phyloP scores from a whole-genome alignment of 2,329 filamentous ascomycete species.

The Fusarium sp. region DNA sequence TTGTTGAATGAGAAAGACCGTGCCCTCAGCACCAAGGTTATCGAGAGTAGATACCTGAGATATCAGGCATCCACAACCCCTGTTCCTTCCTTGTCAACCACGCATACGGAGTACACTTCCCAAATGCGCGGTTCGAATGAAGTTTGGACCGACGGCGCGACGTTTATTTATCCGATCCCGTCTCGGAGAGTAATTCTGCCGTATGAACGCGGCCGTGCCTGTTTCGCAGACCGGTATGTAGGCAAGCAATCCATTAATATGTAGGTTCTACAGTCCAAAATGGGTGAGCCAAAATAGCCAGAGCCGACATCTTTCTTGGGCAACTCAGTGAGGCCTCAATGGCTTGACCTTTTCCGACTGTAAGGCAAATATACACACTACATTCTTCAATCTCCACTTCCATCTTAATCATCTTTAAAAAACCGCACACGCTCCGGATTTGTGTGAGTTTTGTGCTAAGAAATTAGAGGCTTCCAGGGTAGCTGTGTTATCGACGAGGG shows the following conservation, averaged over 20 bases:
- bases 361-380: not conserved
- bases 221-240: not conserved
- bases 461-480: not conserved
- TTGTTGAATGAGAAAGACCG: no score
- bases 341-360: not conserved
- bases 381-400: not conserved
- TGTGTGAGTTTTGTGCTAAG: not conserved
- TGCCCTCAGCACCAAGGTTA: no score
- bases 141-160: not conserved
- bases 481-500: not conserved
- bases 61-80: no score
- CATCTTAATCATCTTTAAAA: not conserved
- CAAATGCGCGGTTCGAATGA: not conserved
- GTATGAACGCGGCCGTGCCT: not conserved
- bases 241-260: not conserved
- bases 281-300: no score
- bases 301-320: not conserved
- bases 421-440: not conserved
- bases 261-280: no score
- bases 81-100: no score
- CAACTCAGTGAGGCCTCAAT: not conserved
- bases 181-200: not conserved
- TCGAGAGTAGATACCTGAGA: no score
- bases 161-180: not conserved
- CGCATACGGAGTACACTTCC: no score